Evolutionary conservation across 345 rosid genomes (phyloP).

Genomic region (Boechera divaricarpa): DNA sequence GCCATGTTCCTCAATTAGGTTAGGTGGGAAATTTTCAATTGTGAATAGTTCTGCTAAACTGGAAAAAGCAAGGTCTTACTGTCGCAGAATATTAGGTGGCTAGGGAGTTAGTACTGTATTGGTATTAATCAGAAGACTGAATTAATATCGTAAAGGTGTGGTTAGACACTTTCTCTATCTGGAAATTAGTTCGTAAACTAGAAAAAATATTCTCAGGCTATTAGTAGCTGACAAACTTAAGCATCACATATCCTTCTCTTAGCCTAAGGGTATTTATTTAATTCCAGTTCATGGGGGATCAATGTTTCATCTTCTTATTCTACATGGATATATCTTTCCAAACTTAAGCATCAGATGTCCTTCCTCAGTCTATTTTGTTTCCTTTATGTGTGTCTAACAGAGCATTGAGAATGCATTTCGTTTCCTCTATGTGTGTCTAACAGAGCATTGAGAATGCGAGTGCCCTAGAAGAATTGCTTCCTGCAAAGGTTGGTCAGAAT

Average conservation of each 20-base stretch:
- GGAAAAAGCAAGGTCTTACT: neutral
- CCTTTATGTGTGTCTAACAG: slow-evolving; percentile 48
- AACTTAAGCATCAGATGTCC: neutral
- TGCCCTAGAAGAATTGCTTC: slow-evolving; percentile 87
- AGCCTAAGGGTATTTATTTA: neutral
- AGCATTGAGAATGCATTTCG: slow-evolving; percentile 77
- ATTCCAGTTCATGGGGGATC: slow-evolving; percentile 1
- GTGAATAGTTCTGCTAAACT: slow-evolving; percentile 1
- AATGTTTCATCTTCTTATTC: slow-evolving; percentile 19
- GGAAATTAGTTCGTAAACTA: neutral
- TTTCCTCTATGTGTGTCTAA: slow-evolving; percentile 27
- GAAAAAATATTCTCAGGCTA: neutral
- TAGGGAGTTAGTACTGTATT: slow-evolving; percentile 3
- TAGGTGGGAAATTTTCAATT: neutral
- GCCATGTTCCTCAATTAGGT: neutral
- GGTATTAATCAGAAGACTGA: slow-evolving; percentile 1
- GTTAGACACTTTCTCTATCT: neutral
- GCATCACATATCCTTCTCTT: neutral
- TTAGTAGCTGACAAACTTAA: slow-evolving; percentile 7
- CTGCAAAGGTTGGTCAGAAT: slow-evolving; percentile 77
- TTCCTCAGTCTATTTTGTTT: slow-evolving; percentile 7
- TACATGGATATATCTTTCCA: neutral
- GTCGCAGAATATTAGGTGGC: neutral
- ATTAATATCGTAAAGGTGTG: neutral
- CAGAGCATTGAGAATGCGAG: slow-evolving; percentile 94